These are phyloP conservation scores for Coemansia sp. DNA, from an alignment of 192 early-diverging fungal species.

Conservation along the genomic window DNA sequence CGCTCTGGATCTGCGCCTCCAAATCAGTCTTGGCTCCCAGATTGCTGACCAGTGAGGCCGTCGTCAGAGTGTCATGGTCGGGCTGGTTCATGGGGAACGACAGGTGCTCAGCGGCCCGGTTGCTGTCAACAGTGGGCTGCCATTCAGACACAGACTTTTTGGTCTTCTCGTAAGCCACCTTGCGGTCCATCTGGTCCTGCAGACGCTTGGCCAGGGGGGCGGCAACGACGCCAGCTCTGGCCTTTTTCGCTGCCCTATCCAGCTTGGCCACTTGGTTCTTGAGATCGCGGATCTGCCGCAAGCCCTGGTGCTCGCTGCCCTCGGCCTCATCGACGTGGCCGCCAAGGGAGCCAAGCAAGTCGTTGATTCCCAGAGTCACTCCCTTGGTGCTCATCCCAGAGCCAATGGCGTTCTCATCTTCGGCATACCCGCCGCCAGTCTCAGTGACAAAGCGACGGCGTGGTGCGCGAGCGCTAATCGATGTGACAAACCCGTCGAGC, in stretches of 20 bases:
- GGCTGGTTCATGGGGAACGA: slow-evolving; percentile 56
- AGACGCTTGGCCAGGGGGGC: slow-evolving; percentile 81
- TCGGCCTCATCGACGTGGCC: slow-evolving; percentile 53
- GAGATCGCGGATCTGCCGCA: slow-evolving; percentile 33
- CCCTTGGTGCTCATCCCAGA: slow-evolving; percentile 41
- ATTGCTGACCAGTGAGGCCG: slow-evolving; percentile 8
- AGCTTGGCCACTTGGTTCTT: slow-evolving; percentile 32
- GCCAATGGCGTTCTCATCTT: slow-evolving; percentile 44
- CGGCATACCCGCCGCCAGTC: slow-evolving; percentile 22
- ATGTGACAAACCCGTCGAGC: slow-evolving; percentile 57
- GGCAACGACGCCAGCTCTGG: slow-evolving; percentile 51
- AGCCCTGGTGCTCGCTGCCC: slow-evolving; percentile 37
- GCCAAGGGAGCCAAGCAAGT: slow-evolving; percentile 69
- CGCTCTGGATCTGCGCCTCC: slow-evolving; percentile 74
- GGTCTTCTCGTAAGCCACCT: slow-evolving; percentile 80
- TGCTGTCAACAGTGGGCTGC: slow-evolving; percentile 76
- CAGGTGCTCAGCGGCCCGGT: slow-evolving; percentile 82
- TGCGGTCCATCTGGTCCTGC: slow-evolving; percentile 81
- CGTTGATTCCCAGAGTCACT: slow-evolving; percentile 70
- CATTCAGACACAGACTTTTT: slow-evolving; percentile 84
- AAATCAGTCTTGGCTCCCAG: slow-evolving; percentile 57
- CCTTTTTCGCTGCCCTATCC: slow-evolving; percentile 33
- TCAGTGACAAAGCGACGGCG: slow-evolving; percentile 55
- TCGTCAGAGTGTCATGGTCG: slow-evolving; percentile 3
- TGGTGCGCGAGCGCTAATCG: slow-evolving; percentile 67